These are phyloP conservation scores for Hypholoma fasciculare DNA, from an alignment of 768 basidiomycete species.

Conservation along the genomic window DNA sequence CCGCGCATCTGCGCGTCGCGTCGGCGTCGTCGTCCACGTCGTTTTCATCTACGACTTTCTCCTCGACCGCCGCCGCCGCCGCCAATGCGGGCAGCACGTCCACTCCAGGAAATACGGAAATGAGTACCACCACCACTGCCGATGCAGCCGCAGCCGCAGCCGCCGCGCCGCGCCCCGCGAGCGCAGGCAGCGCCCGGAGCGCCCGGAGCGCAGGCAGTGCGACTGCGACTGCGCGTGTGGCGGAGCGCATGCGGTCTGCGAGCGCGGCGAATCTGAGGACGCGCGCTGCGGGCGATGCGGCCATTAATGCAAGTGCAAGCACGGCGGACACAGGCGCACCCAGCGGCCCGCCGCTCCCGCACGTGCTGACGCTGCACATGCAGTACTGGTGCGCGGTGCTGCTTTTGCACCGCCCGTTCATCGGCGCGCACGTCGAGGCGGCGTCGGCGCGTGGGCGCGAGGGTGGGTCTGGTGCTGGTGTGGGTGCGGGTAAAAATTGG, in stretches of 20 bases:
- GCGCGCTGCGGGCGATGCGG: no score
- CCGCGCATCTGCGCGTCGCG: conserved; percentile 67
- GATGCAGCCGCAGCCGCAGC: no score
- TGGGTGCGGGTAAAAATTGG: not conserved
- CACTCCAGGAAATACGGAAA: no score
- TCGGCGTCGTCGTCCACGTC: conserved; percentile 20
- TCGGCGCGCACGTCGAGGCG: conserved; percentile 40
- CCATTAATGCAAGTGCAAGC: no score
- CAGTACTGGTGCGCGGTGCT: conserved; percentile 84
- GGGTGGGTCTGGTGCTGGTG: no score
- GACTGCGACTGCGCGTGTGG: conserved; percentile 10
- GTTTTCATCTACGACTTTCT: no score
- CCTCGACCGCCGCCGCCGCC: conserved; percentile 8
- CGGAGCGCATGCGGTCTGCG: conserved; percentile 10
- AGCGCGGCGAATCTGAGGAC: no score
- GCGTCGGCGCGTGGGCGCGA: not conserved
- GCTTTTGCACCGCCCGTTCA: conserved; percentile 73
- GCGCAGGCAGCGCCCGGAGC: conserved; percentile 25
- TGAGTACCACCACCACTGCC: no score
- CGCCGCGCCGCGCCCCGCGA: conserved; percentile 6
- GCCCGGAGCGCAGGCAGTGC: no score
- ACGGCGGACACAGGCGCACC: no score
- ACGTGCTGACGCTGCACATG: conserved; percentile 77
- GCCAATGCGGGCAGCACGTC: not conserved
- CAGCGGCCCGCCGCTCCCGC: conserved; percentile 45